phyloP scores from a whole-genome alignment of 345 rosid species.

The Bruguiera parviflora region DNA sequence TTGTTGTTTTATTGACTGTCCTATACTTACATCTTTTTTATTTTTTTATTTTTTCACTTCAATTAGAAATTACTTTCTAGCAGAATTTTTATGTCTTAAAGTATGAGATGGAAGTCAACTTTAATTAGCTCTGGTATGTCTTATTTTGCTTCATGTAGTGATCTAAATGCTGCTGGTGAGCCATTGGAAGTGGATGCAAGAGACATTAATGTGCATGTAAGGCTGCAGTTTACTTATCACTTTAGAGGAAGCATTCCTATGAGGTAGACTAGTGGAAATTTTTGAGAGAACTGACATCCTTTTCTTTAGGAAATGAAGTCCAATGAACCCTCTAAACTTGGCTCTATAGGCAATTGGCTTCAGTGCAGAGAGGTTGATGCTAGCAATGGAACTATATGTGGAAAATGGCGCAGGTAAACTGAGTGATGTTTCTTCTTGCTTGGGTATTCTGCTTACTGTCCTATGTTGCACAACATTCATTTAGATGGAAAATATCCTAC shows the following conservation, averaged over 20 bases:
- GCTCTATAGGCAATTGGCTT: conserved; percentile 78
- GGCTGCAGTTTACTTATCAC: conserved; percentile 25
- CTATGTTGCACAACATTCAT: background rate
- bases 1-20: no score
- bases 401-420: conserved; percentile 96
- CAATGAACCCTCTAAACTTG: conserved; percentile 27
- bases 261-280: conserved; percentile 6
- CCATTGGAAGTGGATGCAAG: conserved; percentile 34
- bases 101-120: background rate
- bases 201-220: conserved; percentile 43
- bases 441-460: conserved; percentile 6
- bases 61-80: no score
- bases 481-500: background rate
- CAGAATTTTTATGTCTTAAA: no score
- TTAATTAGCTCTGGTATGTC: background rate
- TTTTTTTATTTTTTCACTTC: no score
- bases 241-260: conserved; percentile 6
- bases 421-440: conserved; percentile 6
- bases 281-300: conserved; percentile 15
- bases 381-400: conserved; percentile 57
- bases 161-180: conserved; percentile 40
- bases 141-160: conserved; percentile 40
- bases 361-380: conserved; percentile 63
- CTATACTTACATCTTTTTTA: no score
- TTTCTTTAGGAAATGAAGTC: conserved; percentile 41